Percentiles rank a stretch among this genome's conserved stretches.
Conservation (phyloP, 352 stramenopile genomes). For the Pythium oligandrum region DNA sequence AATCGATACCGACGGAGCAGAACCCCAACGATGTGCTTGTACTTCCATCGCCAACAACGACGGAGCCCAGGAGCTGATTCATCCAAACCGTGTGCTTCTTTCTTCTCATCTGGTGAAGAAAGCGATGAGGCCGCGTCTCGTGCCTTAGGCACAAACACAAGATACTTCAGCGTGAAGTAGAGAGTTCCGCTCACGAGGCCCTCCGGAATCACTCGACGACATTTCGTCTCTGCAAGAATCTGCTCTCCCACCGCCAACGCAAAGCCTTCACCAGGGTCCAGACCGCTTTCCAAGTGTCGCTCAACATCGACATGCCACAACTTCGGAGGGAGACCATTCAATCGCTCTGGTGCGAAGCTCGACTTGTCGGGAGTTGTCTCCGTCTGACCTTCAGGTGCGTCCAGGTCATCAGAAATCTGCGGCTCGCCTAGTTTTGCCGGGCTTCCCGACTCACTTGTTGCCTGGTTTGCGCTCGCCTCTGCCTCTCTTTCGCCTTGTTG, state of each 20-base stretch:
- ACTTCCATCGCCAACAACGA: constrained; percentile 78
- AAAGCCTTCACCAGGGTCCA: constrained; percentile 67
- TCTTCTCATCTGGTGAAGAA: too few species aligned
- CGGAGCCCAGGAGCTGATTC: constrained; percentile 66
- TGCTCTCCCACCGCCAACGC: constrained; percentile 52
- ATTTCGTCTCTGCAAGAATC: constrained; percentile 55
- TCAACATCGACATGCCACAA: constrained; percentile 25
- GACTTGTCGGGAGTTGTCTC: too few species aligned
- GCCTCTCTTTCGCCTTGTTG: neutral
- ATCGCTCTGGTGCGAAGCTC: too few species aligned
- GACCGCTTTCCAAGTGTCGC: constrained; percentile 37
- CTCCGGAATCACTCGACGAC: constrained; percentile 70
- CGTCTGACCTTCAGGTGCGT: too few species aligned
- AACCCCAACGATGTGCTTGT: constrained; percentile 64
- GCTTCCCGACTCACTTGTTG: too few species aligned
- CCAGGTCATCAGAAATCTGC: too few species aligned
- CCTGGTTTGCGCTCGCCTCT: neutral
- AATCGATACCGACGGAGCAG: constrained; percentile 81
- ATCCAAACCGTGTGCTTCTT: constrained; percentile 15
- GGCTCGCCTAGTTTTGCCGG: too few species aligned
- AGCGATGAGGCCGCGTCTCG: too few species aligned
- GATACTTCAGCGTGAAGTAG: constrained; percentile 55
- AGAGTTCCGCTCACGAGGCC: constrained; percentile 63
- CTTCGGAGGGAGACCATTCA: constrained; percentile 2
- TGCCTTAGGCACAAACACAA: constrained; percentile 57